phyloP scores from a whole-genome alignment of 257 asterid genomes.

The Misopates orontium region DNA sequence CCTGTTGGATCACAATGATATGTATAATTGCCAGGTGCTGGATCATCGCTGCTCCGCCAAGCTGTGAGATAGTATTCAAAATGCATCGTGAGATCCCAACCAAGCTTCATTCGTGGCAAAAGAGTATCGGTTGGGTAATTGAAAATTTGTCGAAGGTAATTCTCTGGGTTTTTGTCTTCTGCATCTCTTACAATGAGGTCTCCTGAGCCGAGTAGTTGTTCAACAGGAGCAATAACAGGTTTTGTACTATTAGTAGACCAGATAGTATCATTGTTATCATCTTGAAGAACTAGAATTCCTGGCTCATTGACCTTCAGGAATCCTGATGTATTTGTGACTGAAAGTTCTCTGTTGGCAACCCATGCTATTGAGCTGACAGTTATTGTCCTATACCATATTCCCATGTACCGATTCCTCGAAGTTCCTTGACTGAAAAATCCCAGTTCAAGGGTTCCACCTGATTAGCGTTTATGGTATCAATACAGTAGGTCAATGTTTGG shows the following conservation, averaged over 20 bases:
- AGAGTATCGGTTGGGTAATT: too few species aligned
- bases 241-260: conserved; percentile 25
- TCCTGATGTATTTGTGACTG: conserved; percentile 24
- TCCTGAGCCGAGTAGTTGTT: conserved; percentile 32
- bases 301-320: conserved; percentile 14
- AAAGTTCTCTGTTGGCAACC: conserved; percentile 48
- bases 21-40: too few species aligned
- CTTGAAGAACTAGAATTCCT: conserved; percentile 24
- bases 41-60: too few species aligned
- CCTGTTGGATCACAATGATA: too few species aligned
- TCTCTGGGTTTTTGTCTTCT: conserved; percentile 5
- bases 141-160: too few species aligned
- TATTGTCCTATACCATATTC: conserved; percentile 43
- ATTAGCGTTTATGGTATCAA: too few species aligned
- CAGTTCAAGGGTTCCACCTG: conserved; percentile 28
- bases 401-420: conserved; percentile 31
- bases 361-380: conserved; percentile 34
- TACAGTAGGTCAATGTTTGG: too few species aligned
- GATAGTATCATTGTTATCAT: too few species aligned
- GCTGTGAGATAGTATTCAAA: too few species aligned
- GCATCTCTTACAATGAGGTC: too few species aligned
- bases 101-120: too few species aligned
- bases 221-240: conserved; percentile 13
- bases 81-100: too few species aligned
- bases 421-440: conserved; percentile 36